Evolutionary conservation across 1,139 yeast species (phyloP).

Genomic region (Hemisphaericaspora lyxosophila): DNA sequence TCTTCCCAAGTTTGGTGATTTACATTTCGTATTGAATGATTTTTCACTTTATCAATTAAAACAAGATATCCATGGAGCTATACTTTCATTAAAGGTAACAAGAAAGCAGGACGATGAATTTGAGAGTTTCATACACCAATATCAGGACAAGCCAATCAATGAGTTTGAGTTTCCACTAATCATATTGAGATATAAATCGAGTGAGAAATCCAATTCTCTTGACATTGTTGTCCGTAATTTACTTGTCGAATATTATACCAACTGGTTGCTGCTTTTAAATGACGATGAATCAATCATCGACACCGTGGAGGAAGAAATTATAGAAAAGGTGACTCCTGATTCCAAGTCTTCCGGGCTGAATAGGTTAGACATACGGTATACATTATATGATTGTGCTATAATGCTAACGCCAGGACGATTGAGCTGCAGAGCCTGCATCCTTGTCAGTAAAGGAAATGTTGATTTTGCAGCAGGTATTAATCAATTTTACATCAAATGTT

Average conservation of each 20-base stretch:
- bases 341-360: constrained; percentile 7
- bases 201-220: constrained; percentile 21
- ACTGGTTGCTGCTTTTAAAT: constrained; percentile 46
- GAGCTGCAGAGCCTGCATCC: constrained; percentile 49
- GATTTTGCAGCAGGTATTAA: constrained; percentile 41
- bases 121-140: constrained; percentile 33
- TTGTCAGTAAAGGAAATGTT: constrained; percentile 51
- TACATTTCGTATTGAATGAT: constrained; percentile 26
- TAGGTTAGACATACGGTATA: constrained; percentile 39
- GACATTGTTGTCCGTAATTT: constrained; percentile 47
- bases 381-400: constrained; percentile 51
- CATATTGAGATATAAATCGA: constrained; percentile 19
- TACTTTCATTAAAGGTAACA: constrained; percentile 19
- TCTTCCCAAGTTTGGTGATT: constrained; percentile 46
- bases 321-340: constrained; percentile 16
- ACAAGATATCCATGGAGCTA: constrained; percentile 32
- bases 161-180: constrained; percentile 22
- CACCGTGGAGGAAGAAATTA: constrained; percentile 18
- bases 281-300: constrained; percentile 17
- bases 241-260: constrained; percentile 52
- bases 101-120: constrained; percentile 18
- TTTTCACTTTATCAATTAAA: constrained; percentile 32
- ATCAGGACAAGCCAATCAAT: constrained; percentile 20
- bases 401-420: constrained; percentile 63
- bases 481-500: constrained; percentile 39